A percentile compares a stretch with the other conserved stretches of the same genome.
phyloP scores from a whole-genome alignment of 1,139 yeast species.

The Saccharomyces hybrid region DNA sequence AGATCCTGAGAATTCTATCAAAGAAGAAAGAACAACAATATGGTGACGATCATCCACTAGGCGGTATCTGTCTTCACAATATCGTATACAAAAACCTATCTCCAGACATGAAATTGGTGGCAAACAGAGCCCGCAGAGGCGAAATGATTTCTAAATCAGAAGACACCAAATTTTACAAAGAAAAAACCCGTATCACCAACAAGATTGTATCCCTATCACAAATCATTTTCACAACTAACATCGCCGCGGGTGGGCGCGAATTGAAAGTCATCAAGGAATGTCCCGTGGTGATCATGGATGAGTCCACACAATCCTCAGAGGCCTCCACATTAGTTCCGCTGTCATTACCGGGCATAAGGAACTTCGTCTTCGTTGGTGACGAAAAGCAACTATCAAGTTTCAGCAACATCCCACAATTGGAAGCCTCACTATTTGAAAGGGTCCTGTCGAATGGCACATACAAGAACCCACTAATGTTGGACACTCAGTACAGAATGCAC shows the following conservation, averaged over 20 bases:
- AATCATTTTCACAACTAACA: slow-evolving; percentile 64
- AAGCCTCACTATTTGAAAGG: slow-evolving; percentile 54
- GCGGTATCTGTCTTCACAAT: slow-evolving; percentile 56
- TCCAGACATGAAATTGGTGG: slow-evolving; percentile 36
- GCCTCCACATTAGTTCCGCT: slow-evolving; percentile 63
- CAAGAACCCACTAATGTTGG: slow-evolving; percentile 55
- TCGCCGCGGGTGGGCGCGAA: slow-evolving; percentile 61
- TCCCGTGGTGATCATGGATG: slow-evolving; percentile 68
- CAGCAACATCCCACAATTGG: slow-evolving; percentile 54
- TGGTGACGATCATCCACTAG: slow-evolving; percentile 45
- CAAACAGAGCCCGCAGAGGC: slow-evolving; percentile 38
- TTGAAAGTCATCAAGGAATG: slow-evolving; percentile 47
- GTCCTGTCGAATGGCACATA: slow-evolving; percentile 50
- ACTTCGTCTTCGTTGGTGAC: slow-evolving; percentile 67
- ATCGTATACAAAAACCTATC: slow-evolving; percentile 48
- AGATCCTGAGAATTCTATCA: slow-evolving; percentile 52
- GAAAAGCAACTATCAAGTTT: slow-evolving; percentile 56
- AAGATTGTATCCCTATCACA: slow-evolving; percentile 55
- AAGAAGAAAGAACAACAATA: slow-evolving; percentile 57
- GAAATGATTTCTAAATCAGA: slow-evolving; percentile 39
- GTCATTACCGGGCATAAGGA: slow-evolving; percentile 59
- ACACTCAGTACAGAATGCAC: slow-evolving; percentile 69
- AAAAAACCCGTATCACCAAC: slow-evolving; percentile 40
- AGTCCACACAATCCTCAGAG: slow-evolving; percentile 65
- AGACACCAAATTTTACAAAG: slow-evolving; percentile 43